phyloP scores from a whole-genome alignment of 2,329 filamentous ascomycete genomes.

The Juglanconis oblonga region DNA sequence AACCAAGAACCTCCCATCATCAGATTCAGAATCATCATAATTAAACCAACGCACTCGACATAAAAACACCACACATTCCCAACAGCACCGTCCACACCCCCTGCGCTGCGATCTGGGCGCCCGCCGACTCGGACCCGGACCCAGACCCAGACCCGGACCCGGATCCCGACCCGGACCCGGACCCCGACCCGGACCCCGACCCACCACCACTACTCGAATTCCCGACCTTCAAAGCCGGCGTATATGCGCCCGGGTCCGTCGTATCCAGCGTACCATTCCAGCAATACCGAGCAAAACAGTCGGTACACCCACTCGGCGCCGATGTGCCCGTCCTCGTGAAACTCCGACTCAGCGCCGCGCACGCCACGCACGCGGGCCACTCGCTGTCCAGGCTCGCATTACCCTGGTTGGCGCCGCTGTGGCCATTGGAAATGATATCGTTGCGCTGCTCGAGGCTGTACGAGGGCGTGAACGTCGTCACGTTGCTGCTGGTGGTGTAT shows the following conservation, averaged over 20 bases:
- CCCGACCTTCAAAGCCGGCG: constrained; percentile 29
- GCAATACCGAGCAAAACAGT: constrained; percentile 82
- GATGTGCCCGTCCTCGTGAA: constrained; percentile 66
- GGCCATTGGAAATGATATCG: constrained; percentile 81
- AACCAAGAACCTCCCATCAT: not conserved
- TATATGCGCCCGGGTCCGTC: constrained; percentile 24
- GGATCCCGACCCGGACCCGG: no score
- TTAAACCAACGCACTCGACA: not conserved
- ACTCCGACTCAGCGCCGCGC: constrained; percentile 77
- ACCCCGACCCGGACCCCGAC: not conserved
- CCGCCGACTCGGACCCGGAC: not conserved
- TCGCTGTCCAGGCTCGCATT: constrained; percentile 71
- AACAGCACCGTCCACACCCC: not conserved
- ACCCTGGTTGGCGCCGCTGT: constrained; percentile 76
- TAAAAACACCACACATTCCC: not conserved
- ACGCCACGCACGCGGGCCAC: constrained; percentile 85
- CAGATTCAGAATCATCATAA: not conserved
- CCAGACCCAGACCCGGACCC: no score
- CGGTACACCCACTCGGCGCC: constrained; percentile 68
- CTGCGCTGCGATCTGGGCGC: not conserved
- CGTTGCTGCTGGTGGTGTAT: constrained; percentile 74
- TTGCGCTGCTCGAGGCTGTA: constrained; percentile 69
- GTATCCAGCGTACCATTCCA: constrained; percentile 73
- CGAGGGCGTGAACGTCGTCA: constrained; percentile 68
- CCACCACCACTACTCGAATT: constrained; percentile 16